Evolutionary conservation across 2,329 filamentous ascomycete species (phyloP), one percentile per base, ranked within the genome.

Genomic region (Aspergillus ustus): DNA sequence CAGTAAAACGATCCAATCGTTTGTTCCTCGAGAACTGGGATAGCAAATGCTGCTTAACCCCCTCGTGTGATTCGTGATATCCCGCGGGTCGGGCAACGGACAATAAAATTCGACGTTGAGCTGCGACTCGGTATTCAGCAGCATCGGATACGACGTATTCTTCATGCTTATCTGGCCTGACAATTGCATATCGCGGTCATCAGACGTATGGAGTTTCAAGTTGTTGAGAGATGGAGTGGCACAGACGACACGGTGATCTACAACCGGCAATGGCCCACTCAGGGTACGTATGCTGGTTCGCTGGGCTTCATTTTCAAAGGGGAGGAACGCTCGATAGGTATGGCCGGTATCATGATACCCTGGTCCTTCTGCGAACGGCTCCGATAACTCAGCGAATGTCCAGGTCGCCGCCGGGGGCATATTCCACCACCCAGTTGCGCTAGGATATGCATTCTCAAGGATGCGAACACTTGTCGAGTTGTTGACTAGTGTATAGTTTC

Each of bases 351-450:
- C 52, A n/a, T 54, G 52, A 19, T 15, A 54, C 13, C 43, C 43
- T 13, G 19, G n/a, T 13, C 19, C 52, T 7, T 54, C 52, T 29
- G 20, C n/a, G 31, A 54, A 54, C 1, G n/a, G n/a, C 2, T 54
- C 52, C n/a, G 52, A 54, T 11, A 54, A n/a, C 52, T 54, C 52
- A 20, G 7, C 52, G 11, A 54, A 54, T 37, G 31, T 54, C 52
- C 52, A 54, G 17, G 19, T 54, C 4, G 52, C 28, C 11, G 34
- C 52, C 19, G 34, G 34, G 0, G 4, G 52, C 34, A 54, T 54
- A 11, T 22, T 28, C 52, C 52, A 54, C 52, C 52, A 54, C 25
- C 25, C 25, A 3, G 2, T 25, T 3, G 25, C 25, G 25, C 25
- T 25, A 2, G 2, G 1, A 25, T 25, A 4, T 25, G 25, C 6